Evolutionary conservation across 2,329 filamentous ascomycete genomes (phyloP).

Genomic region (Sclerotinia borealis): DNA sequence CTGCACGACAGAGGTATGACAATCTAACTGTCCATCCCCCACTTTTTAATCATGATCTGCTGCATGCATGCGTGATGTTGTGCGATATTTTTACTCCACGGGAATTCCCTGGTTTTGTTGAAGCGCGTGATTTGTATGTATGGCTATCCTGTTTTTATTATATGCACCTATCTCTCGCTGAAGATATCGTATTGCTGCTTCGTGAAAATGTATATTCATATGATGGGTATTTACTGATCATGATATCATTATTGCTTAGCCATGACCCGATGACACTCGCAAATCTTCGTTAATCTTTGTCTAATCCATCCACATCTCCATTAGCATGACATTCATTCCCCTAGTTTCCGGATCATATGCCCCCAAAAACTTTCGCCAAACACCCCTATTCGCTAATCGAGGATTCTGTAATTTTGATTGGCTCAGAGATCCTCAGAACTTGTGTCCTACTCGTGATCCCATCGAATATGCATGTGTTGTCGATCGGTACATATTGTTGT

Average conservation of each 20-base stretch:
- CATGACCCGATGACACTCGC: not conserved
- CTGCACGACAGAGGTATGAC: conserved; percentile 1
- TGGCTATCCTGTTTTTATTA: not conserved
- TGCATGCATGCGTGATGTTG: not conserved
- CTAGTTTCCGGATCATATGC: not conserved
- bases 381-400: not conserved
- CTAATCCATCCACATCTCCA: not conserved
- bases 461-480: conserved; percentile 67
- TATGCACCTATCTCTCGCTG: not conserved
- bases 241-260: not conserved
- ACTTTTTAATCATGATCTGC: not conserved
- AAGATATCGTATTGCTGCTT: not conserved
- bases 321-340: not conserved
- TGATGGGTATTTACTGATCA: not conserved
- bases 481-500: conserved; percentile 65
- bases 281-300: conserved; percentile 1
- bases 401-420: conserved; percentile 14
- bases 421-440: conserved; percentile 23
- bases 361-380: not conserved
- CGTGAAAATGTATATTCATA: not conserved
- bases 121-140: not conserved
- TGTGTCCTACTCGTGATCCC: conserved; percentile 44
- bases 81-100: not conserved
- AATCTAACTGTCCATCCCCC: not conserved
- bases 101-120: not conserved